These are phyloP conservation scores for Citrus maxima DNA, from an alignment of 345 rosid species.

Conservation along the genomic window DNA sequence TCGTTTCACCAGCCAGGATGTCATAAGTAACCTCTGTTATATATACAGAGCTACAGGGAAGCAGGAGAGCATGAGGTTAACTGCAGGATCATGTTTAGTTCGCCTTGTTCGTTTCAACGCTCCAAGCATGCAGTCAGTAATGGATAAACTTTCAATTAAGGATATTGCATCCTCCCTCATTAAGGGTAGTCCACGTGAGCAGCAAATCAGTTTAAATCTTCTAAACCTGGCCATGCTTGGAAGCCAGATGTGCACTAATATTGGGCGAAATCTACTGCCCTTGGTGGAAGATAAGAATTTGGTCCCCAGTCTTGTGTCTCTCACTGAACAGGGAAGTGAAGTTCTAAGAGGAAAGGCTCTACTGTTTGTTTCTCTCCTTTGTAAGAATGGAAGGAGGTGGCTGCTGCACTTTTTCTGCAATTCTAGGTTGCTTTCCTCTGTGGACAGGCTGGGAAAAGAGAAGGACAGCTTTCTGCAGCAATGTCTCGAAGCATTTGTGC, in stretches of 20 bases:
- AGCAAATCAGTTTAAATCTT: constrained; percentile 88
- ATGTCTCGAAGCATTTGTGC: constrained; percentile 71
- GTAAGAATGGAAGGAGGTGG: constrained; percentile 85
- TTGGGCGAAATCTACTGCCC: constrained; percentile 70
- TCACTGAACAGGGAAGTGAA: constrained; percentile 89
- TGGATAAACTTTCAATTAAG: constrained; percentile 78
- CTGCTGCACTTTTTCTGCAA: constrained; percentile 77
- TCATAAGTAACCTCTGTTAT: constrained; percentile 79
- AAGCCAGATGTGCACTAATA: constrained; percentile 64
- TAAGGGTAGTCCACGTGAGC: constrained; percentile 88
- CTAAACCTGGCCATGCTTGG: constrained; percentile 81
- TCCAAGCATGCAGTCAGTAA: constrained; percentile 65
- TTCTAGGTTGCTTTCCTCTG: constrained; percentile 66
- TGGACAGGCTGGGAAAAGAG: constrained; percentile 87
- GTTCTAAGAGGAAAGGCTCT: constrained; percentile 81
- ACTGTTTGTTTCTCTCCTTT: constrained; percentile 75
- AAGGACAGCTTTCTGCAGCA: constrained; percentile 75
- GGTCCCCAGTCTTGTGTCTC: constrained; percentile 64
- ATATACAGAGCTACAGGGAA: constrained; percentile 86
- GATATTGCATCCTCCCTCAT: constrained; percentile 70
- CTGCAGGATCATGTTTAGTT: constrained; percentile 97
- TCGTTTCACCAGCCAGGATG: constrained; percentile 90
- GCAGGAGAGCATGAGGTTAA: constrained; percentile 90
- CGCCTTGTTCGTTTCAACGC: constrained; percentile 89
- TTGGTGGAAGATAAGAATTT: constrained; percentile 82